Percentiles rank a stretch among this genome's conserved stretches.
Evolutionary conservation across 2,329 filamentous ascomycete genomes (phyloP).

Genomic region (Alternaria arbusti): DNA sequence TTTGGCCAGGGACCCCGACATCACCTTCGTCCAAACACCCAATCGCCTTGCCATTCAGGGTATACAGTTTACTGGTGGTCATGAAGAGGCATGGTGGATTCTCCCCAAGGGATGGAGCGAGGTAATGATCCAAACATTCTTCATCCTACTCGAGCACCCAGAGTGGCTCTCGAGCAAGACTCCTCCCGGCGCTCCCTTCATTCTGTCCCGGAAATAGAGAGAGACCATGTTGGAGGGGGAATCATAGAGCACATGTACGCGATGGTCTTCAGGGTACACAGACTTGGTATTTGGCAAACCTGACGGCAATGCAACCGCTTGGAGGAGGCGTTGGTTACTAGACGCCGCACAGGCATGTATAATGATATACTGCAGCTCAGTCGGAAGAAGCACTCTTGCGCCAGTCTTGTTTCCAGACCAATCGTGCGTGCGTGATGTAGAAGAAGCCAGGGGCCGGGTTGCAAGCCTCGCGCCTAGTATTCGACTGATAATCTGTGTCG

Average conservation of each 20-base stretch:
- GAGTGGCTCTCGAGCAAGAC: background rate
- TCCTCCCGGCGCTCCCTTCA: background rate
- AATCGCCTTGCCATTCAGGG: background rate
- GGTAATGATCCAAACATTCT: background rate
- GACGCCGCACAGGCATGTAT: background rate
- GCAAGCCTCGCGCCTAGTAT: background rate
- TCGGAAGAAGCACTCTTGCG: background rate
- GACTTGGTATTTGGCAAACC: background rate
- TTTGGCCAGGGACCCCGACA: background rate
- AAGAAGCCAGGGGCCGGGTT: background rate
- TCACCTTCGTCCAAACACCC: background rate
- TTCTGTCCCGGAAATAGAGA: background rate
- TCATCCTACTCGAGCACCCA: background rate
- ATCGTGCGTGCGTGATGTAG: background rate
- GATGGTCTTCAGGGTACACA: background rate
- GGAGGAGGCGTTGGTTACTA: background rate
- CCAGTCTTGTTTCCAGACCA: background rate
- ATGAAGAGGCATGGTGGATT: background rate
- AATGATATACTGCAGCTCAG: background rate
- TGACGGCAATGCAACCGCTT: background rate
- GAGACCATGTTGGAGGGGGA: background rate
- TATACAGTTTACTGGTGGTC: background rate
- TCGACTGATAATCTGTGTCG: no score
- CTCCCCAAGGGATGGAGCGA: background rate
- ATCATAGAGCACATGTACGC: background rate